Conservation (phyloP, 768 basidiomycete genomes). For the Termitomyces sp. region DNA sequence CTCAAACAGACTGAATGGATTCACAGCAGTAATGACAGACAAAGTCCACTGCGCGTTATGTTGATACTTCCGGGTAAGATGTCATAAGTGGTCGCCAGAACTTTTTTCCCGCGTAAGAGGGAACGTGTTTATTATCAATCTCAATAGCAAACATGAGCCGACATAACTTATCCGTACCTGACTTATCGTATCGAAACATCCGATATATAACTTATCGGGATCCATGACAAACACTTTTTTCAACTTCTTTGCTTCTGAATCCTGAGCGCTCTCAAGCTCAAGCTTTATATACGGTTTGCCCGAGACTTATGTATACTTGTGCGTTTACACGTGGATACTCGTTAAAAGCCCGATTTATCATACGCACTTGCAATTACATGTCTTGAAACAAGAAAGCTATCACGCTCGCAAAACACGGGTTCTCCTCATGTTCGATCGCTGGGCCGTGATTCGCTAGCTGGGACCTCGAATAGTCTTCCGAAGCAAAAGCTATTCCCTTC, state of each 20-base stretch:
- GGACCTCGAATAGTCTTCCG: background rate
- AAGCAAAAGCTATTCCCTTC: background rate
- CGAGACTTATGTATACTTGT: background rate
- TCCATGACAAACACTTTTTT: too few relatives aligned
- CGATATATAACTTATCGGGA: too few relatives aligned
- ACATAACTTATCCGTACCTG: too few relatives aligned
- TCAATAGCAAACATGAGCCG: background rate
- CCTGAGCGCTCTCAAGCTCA: too few relatives aligned
- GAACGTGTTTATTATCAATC: background rate
- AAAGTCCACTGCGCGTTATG: background rate
- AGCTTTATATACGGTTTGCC: background rate
- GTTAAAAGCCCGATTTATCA: too few relatives aligned
- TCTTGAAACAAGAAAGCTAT: background rate
- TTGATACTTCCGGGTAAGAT: background rate
- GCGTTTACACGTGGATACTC: background rate
- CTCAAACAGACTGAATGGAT: background rate
- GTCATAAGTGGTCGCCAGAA: background rate
- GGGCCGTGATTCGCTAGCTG: background rate
- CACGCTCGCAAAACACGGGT: background rate
- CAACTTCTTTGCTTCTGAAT: too few relatives aligned
- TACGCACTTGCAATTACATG: background rate
- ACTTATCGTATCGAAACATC: too few relatives aligned
- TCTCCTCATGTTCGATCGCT: slow-evolving; percentile 4
- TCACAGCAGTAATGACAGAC: background rate
- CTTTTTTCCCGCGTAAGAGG: too few relatives aligned